phyloP scores from a whole-genome alignment of 2,329 filamentous ascomycete genomes.

The Sporothrix humicola region DNA sequence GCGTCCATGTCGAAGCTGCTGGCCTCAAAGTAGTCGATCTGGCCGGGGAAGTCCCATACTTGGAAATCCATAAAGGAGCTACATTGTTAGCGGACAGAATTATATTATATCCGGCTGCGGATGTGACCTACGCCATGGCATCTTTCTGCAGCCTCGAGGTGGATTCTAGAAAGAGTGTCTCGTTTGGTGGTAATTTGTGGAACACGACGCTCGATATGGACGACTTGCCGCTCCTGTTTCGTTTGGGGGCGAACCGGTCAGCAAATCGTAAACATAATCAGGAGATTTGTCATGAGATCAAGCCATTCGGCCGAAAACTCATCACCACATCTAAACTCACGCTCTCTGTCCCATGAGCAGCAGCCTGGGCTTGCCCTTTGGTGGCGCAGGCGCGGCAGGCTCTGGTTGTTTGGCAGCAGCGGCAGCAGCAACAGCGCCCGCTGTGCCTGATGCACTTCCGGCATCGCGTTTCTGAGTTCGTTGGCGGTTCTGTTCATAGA shows the following conservation, averaged over 20 bases:
- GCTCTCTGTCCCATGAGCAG: constrained; percentile 94
- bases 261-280: constrained; percentile 19
- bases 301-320: not conserved
- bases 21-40: constrained; percentile 87
- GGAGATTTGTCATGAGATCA: constrained; percentile 26
- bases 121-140: constrained; percentile 78
- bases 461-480: constrained; percentile 58
- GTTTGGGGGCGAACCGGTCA: not conserved
- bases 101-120: not conserved
- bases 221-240: constrained; percentile 86
- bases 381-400: constrained; percentile 52
- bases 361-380: constrained; percentile 78
- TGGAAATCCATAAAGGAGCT: constrained; percentile 99
- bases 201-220: constrained; percentile 99
- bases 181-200: constrained; percentile 93
- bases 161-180: constrained; percentile 94
- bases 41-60: constrained; percentile 95
- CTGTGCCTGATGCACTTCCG: not conserved
- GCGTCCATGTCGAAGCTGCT: constrained; percentile 88
- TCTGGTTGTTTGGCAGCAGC: constrained; percentile 44
- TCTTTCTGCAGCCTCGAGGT: constrained; percentile 95
- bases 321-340: constrained; percentile 56
- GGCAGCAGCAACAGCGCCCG: not conserved
- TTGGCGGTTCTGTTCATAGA: constrained; percentile 65
- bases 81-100: not conserved